Percentiles rank a stretch among this genome's conserved stretches.
phyloP scores from a whole-genome alignment of 2,329 filamentous ascomycete species.

The Emergomyces orientalis region DNA sequence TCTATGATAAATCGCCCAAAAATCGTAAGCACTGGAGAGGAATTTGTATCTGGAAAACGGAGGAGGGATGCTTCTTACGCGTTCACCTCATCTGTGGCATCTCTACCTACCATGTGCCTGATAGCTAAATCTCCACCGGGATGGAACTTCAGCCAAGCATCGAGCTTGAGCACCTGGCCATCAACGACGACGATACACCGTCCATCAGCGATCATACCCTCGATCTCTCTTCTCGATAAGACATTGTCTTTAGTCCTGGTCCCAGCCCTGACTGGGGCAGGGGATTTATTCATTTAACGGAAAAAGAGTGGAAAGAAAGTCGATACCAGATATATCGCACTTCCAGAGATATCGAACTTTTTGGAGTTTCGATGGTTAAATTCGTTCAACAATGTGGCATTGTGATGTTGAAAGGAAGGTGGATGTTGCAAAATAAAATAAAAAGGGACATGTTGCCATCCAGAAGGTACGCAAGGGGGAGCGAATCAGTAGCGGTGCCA shows the following conservation, averaged over 20 bases:
- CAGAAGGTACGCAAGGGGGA: not conserved
- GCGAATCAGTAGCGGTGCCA: not conserved
- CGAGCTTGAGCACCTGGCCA: slow-evolving; percentile 70
- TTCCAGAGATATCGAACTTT: slow-evolving; percentile 3
- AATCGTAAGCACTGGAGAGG: slow-evolving; percentile 10
- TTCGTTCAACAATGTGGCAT: not conserved
- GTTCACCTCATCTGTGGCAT: slow-evolving; percentile 88
- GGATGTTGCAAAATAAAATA: not conserved
- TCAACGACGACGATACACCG: slow-evolving; percentile 71
- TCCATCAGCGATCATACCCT: slow-evolving; percentile 74
- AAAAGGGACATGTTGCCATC: slow-evolving; percentile 2
- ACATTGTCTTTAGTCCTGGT: slow-evolving; percentile 36
- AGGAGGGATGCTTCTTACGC: slow-evolving; percentile 48
- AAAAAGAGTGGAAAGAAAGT: not conserved
- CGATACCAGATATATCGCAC: slow-evolving; percentile 1
- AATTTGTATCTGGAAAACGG: not conserved
- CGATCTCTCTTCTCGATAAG: slow-evolving; percentile 57
- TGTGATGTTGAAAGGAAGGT: not conserved
- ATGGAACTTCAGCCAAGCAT: slow-evolving; percentile 80
- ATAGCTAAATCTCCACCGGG: slow-evolving; percentile 88
- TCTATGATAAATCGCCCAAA: slow-evolving; percentile 39
- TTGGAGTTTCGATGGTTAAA: not conserved
- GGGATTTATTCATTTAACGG: not conserved
- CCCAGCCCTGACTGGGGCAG: not conserved
- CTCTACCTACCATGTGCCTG: slow-evolving; percentile 81